A percentile compares a stretch with the other conserved stretches of the same genome.
These are phyloP conservation scores for Sarocladium oryzae DNA, from an alignment of 2,329 filamentous ascomycete genomes.

Conservation along the genomic window DNA sequence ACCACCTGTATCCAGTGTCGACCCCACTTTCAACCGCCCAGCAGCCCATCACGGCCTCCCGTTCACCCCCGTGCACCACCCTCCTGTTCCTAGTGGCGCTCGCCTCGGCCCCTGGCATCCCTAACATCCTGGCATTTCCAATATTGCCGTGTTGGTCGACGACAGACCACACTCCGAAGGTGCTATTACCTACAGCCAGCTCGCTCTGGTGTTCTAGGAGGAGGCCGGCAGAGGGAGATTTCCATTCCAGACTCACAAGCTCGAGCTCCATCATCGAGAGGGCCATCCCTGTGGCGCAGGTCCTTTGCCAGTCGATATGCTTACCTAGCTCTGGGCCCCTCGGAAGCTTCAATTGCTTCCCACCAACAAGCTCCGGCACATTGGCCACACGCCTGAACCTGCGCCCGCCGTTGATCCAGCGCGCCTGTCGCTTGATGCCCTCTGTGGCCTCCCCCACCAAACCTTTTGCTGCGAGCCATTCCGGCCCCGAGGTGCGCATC, in stretches of 20 bases:
- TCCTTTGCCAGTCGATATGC: not conserved
- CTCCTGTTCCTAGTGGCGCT: slow-evolving; percentile 25
- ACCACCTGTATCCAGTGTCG: not conserved
- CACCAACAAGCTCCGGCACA: slow-evolving; percentile 3
- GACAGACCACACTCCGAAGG: not conserved
- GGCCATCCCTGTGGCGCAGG: no score
- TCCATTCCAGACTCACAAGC: no score
- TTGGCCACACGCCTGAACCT: not conserved
- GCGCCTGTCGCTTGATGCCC: not conserved
- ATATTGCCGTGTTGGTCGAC: not conserved
- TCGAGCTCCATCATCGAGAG: not conserved
- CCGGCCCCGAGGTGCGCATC: not conserved
- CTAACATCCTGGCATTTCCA: slow-evolving; percentile 11
- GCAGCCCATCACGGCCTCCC: slow-evolving; percentile 25
- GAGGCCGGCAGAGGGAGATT: no score
- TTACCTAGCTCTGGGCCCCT: not conserved
- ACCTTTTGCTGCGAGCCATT: not conserved
- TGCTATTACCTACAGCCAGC: no score
- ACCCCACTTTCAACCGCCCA: slow-evolving; percentile 11
- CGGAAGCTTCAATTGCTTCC: not conserved
- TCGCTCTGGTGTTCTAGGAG: no score
- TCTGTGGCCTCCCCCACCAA: slow-evolving; percentile 1
- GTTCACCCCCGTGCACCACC: slow-evolving; percentile 24
- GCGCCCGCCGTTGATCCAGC: slow-evolving; percentile 1
- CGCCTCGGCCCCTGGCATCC: slow-evolving; percentile 15